A percentile compares a stretch with the other conserved stretches of the same genome.
Conservation (phyloP, 2,329 filamentous ascomycete species). For the Verticillium albo-atrum region DNA sequence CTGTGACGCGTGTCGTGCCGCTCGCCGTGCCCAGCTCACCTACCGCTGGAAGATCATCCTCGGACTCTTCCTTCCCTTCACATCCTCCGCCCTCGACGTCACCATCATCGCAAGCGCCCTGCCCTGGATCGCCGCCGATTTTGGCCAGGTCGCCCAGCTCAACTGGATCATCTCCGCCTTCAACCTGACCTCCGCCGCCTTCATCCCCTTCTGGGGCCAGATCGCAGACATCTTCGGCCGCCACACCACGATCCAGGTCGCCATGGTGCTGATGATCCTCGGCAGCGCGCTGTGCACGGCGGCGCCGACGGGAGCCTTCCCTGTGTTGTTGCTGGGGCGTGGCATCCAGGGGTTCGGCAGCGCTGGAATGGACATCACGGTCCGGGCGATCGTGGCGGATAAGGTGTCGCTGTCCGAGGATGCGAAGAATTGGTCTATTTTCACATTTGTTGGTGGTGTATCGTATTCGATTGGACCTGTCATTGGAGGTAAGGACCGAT, state of each 20-base stretch:
- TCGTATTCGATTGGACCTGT: conserved; percentile 58
- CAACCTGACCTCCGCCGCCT: conserved; percentile 62
- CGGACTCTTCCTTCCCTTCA: conserved; percentile 56
- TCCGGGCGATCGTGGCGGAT: conserved; percentile 61
- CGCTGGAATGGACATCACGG: conserved; percentile 56
- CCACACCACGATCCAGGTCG: conserved; percentile 56
- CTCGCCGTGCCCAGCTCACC: conserved; percentile 23
- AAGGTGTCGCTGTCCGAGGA: conserved; percentile 58
- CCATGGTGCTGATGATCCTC: conserved; percentile 52
- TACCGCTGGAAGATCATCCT: conserved; percentile 57
- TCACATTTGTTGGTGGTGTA: conserved; percentile 53
- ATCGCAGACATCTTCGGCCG: conserved; percentile 62
- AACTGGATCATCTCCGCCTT: conserved; percentile 70
- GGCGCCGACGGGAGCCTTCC: conserved; percentile 48
- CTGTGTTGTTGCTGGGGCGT: conserved; percentile 57
- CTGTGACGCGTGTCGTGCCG: conserved; percentile 26
- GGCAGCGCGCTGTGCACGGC: conserved; percentile 60
- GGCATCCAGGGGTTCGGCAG: conserved; percentile 59
- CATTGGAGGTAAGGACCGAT: conserved; percentile 39
- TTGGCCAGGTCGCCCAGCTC: conserved; percentile 53
- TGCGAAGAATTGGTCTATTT: conserved; percentile 57
- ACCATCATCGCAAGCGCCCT: conserved; percentile 47
- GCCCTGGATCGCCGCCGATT: conserved; percentile 58
- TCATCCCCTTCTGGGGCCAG: conserved; percentile 63
- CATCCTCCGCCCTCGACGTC: conserved; percentile 57